Conservation (phyloP, 345 rosid species). For the Erysimum cheiranthoides region DNA sequence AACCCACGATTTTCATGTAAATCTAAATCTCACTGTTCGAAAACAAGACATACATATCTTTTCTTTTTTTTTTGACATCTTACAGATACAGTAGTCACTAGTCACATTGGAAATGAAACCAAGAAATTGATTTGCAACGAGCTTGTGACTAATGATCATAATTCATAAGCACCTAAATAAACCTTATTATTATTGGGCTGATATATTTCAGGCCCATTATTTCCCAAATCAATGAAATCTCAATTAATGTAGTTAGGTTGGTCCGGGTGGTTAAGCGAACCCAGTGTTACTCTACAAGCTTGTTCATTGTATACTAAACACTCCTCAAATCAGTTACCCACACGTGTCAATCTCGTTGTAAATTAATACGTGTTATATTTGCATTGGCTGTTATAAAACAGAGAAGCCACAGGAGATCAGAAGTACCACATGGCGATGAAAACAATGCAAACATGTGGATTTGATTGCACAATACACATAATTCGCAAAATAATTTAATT, state of each 20-base stretch:
- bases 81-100: too few species aligned
- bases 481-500: neutral
- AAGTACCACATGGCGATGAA: constrained; percentile 14
- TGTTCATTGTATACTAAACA: neutral
- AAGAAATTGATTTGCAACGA: too few species aligned
- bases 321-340: neutral
- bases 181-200: neutral
- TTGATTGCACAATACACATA: constrained; percentile 17
- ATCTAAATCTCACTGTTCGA: too few species aligned
- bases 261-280: constrained; percentile 30
- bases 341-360: neutral
- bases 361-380: neutral
- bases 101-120: too few species aligned
- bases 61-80: too few species aligned
- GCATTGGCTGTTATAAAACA: neutral
- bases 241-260: neutral
- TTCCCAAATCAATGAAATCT: neutral
- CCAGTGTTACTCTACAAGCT: neutral
- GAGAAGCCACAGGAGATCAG: neutral
- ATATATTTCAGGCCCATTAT: neutral
- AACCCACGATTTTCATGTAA: too few species aligned
- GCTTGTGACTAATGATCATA: too few species aligned
- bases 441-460: constrained; percentile 37
- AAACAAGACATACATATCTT: too few species aligned
- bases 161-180: too few species aligned